Base-by-base conservation (phyloP, 2,329 filamentous ascomycete genomes). In the Arthrobotrys conoides region DNA sequence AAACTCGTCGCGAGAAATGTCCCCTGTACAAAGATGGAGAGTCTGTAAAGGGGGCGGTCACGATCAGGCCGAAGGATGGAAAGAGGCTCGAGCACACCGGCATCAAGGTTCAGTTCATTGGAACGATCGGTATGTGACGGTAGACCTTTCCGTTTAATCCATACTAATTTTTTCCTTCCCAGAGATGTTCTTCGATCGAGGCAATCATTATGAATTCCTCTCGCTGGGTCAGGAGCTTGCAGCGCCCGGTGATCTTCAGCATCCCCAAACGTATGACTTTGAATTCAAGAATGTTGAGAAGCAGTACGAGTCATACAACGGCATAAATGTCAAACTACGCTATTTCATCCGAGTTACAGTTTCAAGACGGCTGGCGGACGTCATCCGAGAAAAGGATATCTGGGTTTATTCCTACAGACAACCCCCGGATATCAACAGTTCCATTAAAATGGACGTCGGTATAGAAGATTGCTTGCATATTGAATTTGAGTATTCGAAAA, bases 221-320 rank as follows among this genome's bases (percentile, higher is more conserved):
- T 97, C 94, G 41, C 90, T 98, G 30, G 95, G 96, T 82, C 96
- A 98, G 86, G 96, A 99, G 86, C 91, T 99, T 48, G 96, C 96
- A 18, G 94, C 96, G 18, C 96, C 96, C 1, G 96, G 96, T 85
- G 96, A 99, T 87, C 92, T 99, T 73, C 96, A 98, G 84, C 96
- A 99, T 86, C 96, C 96, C 51, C 96, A 99, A 87, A 97, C 94
- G 61, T 97, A 97, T 85, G 93, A 97, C 82, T 99, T 99, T 90
- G 97, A 97, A 87, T 99, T 99, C 90, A 98, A 98, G 86, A 99
- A 98, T 85, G 94, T 99, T 83, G 96, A 99, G 89, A 99, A 99
- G 88, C 94, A 97, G 85, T 99, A 99, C 88, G 96, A 99, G 86
- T 97, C 94, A 81, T 99, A 99, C 88, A 97, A 97, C 84, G 96